phyloP scores from a whole-genome alignment of 73 alveolate species.

The Loxodes magnus region DNA sequence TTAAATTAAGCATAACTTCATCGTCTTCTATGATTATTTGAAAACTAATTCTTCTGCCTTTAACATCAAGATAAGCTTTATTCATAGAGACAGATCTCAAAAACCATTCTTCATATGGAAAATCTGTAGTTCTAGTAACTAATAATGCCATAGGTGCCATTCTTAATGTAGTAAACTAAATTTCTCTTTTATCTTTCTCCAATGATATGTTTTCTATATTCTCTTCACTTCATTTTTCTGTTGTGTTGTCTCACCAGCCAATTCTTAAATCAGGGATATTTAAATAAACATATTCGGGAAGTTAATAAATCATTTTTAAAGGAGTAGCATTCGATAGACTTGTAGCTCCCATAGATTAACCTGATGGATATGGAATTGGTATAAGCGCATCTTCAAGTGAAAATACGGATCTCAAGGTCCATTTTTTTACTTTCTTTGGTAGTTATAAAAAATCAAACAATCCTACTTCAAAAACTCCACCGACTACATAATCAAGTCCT shows the following conservation, averaged over 20 bases:
- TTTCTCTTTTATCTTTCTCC: slow-evolving; percentile 9
- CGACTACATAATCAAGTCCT: slow-evolving; percentile 36
- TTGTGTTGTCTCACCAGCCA: slow-evolving; percentile 39
- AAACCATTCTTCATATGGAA: slow-evolving; percentile 40
- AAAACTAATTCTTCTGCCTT: slow-evolving; percentile 27
- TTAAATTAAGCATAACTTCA: slow-evolving; percentile 19
- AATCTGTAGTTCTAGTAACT: slow-evolving; percentile 37
- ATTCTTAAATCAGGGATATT: slow-evolving; percentile 30
- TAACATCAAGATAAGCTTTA: slow-evolving; percentile 31
- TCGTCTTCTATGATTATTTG: slow-evolving; percentile 34
- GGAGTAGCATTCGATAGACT: slow-evolving; percentile 8
- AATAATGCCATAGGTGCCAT: slow-evolving; percentile 44
- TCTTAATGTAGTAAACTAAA: slow-evolving; percentile 22
- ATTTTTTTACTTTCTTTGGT: slow-evolving; percentile 10
- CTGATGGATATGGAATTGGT: slow-evolving; percentile 11
- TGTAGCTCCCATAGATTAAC: neutral
- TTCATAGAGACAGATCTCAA: slow-evolving; percentile 37
- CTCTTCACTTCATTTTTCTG: slow-evolving; percentile 25
- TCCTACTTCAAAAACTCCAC: slow-evolving; percentile 46
- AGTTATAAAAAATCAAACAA: slow-evolving; percentile 14
- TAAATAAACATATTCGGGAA: slow-evolving; percentile 34
- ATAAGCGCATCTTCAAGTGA: neutral
- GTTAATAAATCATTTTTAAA: slow-evolving; percentile 8
- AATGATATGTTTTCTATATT: slow-evolving; percentile 18
- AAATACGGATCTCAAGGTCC: slow-evolving; percentile 9